Percentiles rank a stretch among this genome's conserved stretches.
phyloP scores from a whole-genome alignment of 306 rosid genomes.

The Prunus persica region Prunus_persica_NCBIv2 NC_034010.1:28197001-28197500 shows the following conservation, averaged over 20 bases:
- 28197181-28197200: neutral
- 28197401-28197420: neutral
- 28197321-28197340: neutral
- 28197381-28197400: neutral
- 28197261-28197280: no score
- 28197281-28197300: neutral
- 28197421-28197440: neutral
- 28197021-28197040: no score
- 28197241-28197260: neutral
- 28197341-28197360: conserved; percentile 2
- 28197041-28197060: no score
- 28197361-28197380: neutral
- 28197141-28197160: neutral
- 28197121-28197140: no score
- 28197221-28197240: neutral
- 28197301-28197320: neutral
- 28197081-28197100: no score
- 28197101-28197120: no score
- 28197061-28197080: no score
- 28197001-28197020: neutral
- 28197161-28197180: neutral
- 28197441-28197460: neutral
- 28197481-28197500: conserved; percentile 31
- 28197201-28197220: no score
- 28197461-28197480: conserved; percentile 7